phyloP scores from a whole-genome alignment of 495 filamentous ascomycete genomes.

The Xylaria flabelliformis region DNA sequence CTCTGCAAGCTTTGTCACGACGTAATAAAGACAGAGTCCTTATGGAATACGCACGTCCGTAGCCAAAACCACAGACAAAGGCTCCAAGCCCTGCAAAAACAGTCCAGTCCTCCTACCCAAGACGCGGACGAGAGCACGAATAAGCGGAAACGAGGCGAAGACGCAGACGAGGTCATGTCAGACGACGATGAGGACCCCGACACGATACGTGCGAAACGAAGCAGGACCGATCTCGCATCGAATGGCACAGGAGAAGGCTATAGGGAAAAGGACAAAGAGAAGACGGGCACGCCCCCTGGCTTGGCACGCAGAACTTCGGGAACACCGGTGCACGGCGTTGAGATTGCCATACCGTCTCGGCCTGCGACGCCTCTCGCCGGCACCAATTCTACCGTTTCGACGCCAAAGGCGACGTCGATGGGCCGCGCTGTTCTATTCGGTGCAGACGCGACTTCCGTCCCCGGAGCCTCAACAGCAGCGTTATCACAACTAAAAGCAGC shows the following conservation, averaged over 20 bases:
- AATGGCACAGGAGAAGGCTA: slow-evolving; percentile 10
- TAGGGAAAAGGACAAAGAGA: slow-evolving; percentile 30
- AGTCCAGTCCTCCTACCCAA: slow-evolving; percentile 18
- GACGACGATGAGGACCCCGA: slow-evolving; percentile 46
- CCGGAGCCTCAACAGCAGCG: slow-evolving; percentile 30
- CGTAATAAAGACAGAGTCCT: slow-evolving; percentile 63
- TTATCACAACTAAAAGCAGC: slow-evolving; percentile 5
- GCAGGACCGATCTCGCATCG: slow-evolving; percentile 38
- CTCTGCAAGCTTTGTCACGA: slow-evolving; percentile 65
- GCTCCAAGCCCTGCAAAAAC: slow-evolving; percentile 37
- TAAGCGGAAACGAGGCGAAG: slow-evolving; percentile 51
- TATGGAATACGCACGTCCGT: slow-evolving; percentile 65
- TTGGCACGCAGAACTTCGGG: slow-evolving; percentile 44
- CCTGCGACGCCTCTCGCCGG: slow-evolving; percentile 56
- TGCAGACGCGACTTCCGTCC: slow-evolving; percentile 32
- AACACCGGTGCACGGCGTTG: slow-evolving; percentile 53
- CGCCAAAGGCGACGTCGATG: slow-evolving; percentile 41
- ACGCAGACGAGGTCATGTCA: slow-evolving; percentile 44
- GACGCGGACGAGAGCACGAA: slow-evolving; percentile 24
- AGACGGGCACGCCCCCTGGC: slow-evolving; percentile 41
- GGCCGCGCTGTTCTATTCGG: slow-evolving; percentile 50
- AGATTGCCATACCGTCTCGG: slow-evolving; percentile 63
- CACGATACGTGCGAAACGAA: slow-evolving; percentile 50
- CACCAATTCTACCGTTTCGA: slow-evolving; percentile 40
- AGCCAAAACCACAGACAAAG: slow-evolving; percentile 54